These are phyloP conservation scores for Monosporascus sp. DNA, from an alignment of 2,329 filamentous ascomycete genomes.

Conservation along the genomic window DNA sequence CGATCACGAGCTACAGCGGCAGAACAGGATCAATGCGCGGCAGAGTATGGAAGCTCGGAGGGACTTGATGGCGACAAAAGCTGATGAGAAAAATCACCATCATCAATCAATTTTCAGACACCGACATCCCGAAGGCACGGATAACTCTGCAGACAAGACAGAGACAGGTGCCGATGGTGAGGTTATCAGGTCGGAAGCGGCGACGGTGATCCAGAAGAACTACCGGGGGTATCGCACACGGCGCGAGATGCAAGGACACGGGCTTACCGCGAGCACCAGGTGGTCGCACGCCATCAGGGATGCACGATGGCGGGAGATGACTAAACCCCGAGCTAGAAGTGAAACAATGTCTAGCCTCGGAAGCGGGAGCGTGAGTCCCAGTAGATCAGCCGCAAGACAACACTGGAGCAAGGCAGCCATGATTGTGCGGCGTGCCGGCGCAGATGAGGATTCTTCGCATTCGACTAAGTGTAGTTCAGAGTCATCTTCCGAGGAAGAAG, in stretches of 20 bases:
- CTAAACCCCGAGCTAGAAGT: constrained; percentile 36
- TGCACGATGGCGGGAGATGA: constrained; percentile 48
- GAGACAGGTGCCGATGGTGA: constrained; percentile 14
- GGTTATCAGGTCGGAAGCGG: constrained; percentile 37
- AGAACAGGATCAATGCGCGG: constrained; percentile 11
- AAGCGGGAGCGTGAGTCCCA: constrained; percentile 12
- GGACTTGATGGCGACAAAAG: constrained; percentile 29
- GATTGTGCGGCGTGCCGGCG: constrained; percentile 67
- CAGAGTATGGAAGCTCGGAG: constrained; percentile 23
- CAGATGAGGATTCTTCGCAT: constrained; percentile 53
- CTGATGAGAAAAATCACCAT: constrained; percentile 7
- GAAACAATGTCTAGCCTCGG: constrained; percentile 10
- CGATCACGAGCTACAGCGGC: constrained; percentile 29
- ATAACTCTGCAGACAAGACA: constrained; percentile 1
- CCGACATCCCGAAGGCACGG: constrained; percentile 1
- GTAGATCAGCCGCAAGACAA: constrained; percentile 44
- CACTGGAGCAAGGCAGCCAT: constrained; percentile 73
- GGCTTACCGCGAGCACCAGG: constrained; percentile 63
- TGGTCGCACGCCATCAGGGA: constrained; percentile 66
- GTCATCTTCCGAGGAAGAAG: constrained; percentile 23
- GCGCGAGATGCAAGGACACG: constrained; percentile 64
- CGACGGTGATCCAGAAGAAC: constrained; percentile 60
- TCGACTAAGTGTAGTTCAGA: constrained; percentile 33
- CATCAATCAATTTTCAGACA: constrained; percentile 7
- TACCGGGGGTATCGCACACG: constrained; percentile 74